Evolutionary conservation across 306 rosid genomes (phyloP), one percentile per base, ranked within the genome.

Genomic region (Sphenostylis stenocarpa): DNA sequence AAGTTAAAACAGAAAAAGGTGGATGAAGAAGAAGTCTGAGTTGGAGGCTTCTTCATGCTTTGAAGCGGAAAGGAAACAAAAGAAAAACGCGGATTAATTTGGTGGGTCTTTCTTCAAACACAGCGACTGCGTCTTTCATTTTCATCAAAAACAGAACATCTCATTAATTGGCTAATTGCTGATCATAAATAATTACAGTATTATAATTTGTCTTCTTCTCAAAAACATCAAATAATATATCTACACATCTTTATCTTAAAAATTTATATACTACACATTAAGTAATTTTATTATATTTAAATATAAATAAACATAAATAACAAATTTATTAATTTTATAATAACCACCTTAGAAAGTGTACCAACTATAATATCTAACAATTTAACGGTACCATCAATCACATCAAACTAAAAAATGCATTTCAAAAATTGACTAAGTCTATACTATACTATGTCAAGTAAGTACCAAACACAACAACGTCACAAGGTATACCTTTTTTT

Each of bases 21-120:
- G 31, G 43, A 64, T 31, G 20, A 63, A 34, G 20, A 63, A 34
- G 23, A 28, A 45, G 78, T 53, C 74, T 38, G 24, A 51, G 21
- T 64, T 76, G 80, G 78, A 71, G 73, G 73, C 78, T 63, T 72
- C 7, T 65, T 65, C 70, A 24, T 73, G 28, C 53, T 55, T 56
- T 17, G 73, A 45, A 71, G 77, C 38, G 36, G 23, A 62, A 34
- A 1, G 24, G 19, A 34, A 31, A 33, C 21, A 19, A 33, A 31
- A 7, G 21, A 58, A 3, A 51, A 52, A 48, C 28, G 62, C 28
- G 77, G 77, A 70, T 61, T 70, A 57, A 60, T 28, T 60, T 51
- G 43, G 48, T 38, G 41, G 23, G 9, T 60, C 41, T 60, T 60
- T 29, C 66, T 20, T 20, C 58, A 60, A 60, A 60, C 64, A 26